Percentiles rank a stretch among this genome's conserved stretches.
These are phyloP conservation scores for Antrodiella citrinella DNA, from an alignment of 768 basidiomycete species.

Conservation along the genomic window DNA sequence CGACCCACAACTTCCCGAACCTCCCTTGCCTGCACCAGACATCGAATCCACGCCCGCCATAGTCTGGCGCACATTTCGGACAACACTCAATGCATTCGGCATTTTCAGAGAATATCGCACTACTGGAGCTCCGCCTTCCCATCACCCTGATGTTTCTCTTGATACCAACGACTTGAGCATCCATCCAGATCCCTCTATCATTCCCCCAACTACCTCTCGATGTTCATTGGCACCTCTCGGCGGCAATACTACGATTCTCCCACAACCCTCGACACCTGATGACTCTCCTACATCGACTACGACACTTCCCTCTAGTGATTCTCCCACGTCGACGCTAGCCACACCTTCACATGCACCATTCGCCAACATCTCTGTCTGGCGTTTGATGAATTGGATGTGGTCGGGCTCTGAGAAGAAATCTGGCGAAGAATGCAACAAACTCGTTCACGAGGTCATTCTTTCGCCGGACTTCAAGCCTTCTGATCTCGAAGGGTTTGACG, in stretches of 20 bases:
- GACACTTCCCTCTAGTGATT: too few relatives aligned
- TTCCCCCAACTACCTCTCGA: too few relatives aligned
- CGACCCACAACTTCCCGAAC: too few relatives aligned
- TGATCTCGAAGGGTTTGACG: neutral
- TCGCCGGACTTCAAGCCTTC: neutral
- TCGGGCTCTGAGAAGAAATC: conserved; percentile 2
- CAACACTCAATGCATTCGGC: neutral
- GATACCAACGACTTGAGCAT: neutral
- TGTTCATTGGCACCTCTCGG: too few relatives aligned
- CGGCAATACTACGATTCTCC: too few relatives aligned
- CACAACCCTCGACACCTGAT: too few relatives aligned
- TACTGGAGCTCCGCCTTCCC: neutral
- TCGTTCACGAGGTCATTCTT: conserved; percentile 1
- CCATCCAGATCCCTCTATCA: neutral
- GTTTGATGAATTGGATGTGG: conserved; percentile 2
- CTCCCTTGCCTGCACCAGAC: too few relatives aligned
- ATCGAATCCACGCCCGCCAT: neutral
- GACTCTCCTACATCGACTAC: too few relatives aligned
- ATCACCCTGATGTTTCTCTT: neutral
- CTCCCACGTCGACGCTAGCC: too few relatives aligned
- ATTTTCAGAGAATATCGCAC: neutral
- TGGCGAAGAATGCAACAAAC: neutral
- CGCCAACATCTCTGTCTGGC: neutral
- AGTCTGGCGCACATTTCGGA: neutral
- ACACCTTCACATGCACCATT: neutral